Evolutionary conservation across 202 grass and related monocot genomes (phyloP), one percentile per base, ranked within the genome.

Genomic region (Cymbopogon flexuosus): DNA sequence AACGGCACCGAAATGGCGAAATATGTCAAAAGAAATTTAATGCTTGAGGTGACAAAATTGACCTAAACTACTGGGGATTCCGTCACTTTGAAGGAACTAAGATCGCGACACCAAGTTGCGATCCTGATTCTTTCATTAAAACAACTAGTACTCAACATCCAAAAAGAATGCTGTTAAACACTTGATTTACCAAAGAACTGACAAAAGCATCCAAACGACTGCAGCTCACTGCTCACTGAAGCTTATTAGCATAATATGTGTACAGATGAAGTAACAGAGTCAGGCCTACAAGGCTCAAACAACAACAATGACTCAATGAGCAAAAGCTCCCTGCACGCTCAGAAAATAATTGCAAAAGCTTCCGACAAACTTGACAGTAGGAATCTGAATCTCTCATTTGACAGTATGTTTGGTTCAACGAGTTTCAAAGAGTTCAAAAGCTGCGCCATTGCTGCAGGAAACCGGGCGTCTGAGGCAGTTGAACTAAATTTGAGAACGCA

Each of bases 51-150:
- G 72, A 34, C 82, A 78, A 35, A 62, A 29, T 86, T 89, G 72
- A 4, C 52, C 76, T 42, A 40, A 67, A 29, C 68, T 35, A 57
- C 67, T 15, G 18, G 34, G 6, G 61, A 79, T 78, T 79, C 54
- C 74, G 79, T 89, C 79, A 45, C 58, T 83, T 69, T 56, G 83
- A 89, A 89, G 88, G 79, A 73, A 86, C 41, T 68, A 64, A 57
- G 74, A 85, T 79, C 62, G 79, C 22, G 79, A 89, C 83, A 62
- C 57, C 60, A 68, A 78, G 73, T 78, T 67, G 36, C 47, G 67
- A 47, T 68, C 62, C 73, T 30, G 0, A 6, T 49, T 85, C 47
- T 45, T 49, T 60, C 9, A 57, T 60, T 59, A 58, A 16, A 76
- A 30, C 7, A 51, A 59, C 37, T 9, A 85, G 57, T 76, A 76